phyloP scores from a whole-genome alignment of 2,329 filamentous ascomycete genomes.

The Elsinoe australis region DNA sequence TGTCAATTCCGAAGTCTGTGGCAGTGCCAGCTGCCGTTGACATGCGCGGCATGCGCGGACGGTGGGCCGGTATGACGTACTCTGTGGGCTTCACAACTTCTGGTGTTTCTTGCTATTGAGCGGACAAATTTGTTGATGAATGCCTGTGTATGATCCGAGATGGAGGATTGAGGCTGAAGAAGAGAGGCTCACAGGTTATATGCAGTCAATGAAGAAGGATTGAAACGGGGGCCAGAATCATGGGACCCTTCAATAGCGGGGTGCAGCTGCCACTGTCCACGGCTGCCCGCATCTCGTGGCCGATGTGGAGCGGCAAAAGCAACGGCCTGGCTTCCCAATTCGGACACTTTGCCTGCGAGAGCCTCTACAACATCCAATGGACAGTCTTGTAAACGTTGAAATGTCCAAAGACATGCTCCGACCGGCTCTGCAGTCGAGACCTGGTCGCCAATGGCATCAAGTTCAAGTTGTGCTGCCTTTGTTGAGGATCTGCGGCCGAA shows the following conservation, averaged over 20 bases:
- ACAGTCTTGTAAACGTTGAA: neutral
- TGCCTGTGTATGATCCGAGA: too few species aligned
- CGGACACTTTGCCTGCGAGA: neutral
- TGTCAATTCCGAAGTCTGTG: neutral
- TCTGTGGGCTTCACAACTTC: neutral
- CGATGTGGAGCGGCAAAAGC: too few species aligned
- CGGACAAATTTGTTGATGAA: too few species aligned
- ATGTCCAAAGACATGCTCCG: neutral
- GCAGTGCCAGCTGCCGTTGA: neutral
- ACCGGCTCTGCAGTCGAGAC: too few species aligned
- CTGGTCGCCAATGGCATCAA: too few species aligned
- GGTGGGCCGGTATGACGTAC: constrained; percentile 14
- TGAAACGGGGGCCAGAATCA: constrained; percentile 6
- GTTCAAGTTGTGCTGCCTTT: too few species aligned
- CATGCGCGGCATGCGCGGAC: neutral
- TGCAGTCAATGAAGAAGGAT: constrained; percentile 2
- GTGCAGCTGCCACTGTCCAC: too few species aligned
- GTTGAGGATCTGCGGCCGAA: too few species aligned
- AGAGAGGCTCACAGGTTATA: constrained; percentile 7
- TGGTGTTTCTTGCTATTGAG: too few species aligned
- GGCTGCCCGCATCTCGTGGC: neutral
- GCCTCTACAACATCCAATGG: neutral
- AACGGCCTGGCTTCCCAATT: neutral
- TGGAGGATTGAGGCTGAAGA: constrained; percentile 1
- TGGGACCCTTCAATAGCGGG: constrained; percentile 13